Conservation (phyloP, 2,329 filamentous ascomycete genomes). For the Aspergillus versicolor region DNA sequence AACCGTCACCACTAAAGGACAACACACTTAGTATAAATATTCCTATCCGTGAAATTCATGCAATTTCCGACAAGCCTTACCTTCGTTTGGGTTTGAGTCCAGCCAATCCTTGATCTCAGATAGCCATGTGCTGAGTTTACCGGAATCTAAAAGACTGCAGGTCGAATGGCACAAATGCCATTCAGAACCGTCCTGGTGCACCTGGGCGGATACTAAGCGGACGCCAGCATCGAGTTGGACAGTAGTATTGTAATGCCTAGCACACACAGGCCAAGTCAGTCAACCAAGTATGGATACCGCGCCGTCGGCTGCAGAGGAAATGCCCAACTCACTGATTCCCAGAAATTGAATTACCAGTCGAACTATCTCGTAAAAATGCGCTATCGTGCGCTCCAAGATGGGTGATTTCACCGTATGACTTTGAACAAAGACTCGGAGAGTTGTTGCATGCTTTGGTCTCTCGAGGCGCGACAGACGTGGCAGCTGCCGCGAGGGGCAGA, state of each 20-base stretch:
- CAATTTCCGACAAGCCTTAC: slow-evolving; percentile 19
- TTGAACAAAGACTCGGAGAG: slow-evolving; percentile 69
- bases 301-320: neutral
- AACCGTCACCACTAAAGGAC: slow-evolving; percentile 62
- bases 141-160: slow-evolving; percentile 68
- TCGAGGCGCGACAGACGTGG: slow-evolving; percentile 30
- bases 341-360: slow-evolving; percentile 60
- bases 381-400: slow-evolving; percentile 76
- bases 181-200: slow-evolving; percentile 60
- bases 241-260: slow-evolving; percentile 63
- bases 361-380: slow-evolving; percentile 66
- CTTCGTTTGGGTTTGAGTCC: slow-evolving; percentile 66
- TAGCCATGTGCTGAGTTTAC: slow-evolving; percentile 65
- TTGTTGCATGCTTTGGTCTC: slow-evolving; percentile 69
- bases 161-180: slow-evolving; percentile 70
- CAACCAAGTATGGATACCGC: neutral
- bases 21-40: neutral
- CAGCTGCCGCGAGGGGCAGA: slow-evolving; percentile 27
- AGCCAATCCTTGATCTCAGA: slow-evolving; percentile 66
- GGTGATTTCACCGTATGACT: slow-evolving; percentile 72
- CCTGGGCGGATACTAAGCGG: slow-evolving; percentile 69
- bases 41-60: neutral
- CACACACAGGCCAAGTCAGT: neutral
- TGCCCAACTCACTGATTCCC: slow-evolving; percentile 63
- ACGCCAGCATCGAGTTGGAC: slow-evolving; percentile 69